phyloP scores from a whole-genome alignment of 257 asterid genomes.

The Capsicum rhomboideum region DNA sequence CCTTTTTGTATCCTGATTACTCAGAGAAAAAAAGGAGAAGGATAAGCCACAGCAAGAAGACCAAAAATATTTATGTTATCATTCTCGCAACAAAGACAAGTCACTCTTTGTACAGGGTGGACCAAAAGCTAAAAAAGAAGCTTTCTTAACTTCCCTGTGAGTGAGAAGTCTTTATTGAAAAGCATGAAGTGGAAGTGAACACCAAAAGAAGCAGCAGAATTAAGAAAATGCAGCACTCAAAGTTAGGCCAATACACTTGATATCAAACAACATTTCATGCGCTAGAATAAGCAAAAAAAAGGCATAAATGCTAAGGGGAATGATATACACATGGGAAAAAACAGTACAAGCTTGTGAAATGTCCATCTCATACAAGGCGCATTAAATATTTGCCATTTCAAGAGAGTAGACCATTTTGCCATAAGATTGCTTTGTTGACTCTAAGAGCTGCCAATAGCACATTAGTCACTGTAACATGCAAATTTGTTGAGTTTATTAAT shows the following conservation, averaged over 20 bases:
- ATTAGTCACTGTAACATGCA: neutral
- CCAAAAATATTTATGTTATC: neutral
- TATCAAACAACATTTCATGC: neutral
- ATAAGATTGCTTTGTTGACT: neutral
- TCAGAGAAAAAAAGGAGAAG: neutral
- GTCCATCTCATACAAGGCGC: neutral
- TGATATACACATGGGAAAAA: neutral
- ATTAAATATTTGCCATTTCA: neutral
- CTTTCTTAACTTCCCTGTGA: neutral
- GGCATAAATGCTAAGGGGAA: neutral
- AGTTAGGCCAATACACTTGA: neutral
- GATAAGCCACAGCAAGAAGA: neutral
- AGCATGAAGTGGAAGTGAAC: neutral
- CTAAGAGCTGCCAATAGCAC: neutral
- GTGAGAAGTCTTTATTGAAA: neutral
- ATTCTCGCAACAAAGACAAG: neutral
- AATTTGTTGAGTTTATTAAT: neutral
- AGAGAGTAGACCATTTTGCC: neutral
- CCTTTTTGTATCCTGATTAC: slow-evolving; percentile 26
- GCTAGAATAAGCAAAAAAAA: neutral
- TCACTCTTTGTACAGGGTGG: neutral
- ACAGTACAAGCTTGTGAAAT: neutral
- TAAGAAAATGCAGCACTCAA: neutral
- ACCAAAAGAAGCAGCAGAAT: neutral
- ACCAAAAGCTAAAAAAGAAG: neutral